A percentile compares a stretch with the other conserved stretches of the same genome.
These are phyloP conservation scores for Uromyces viciae-fabae DNA, from an alignment of 1,284 basidiomycete species.

Conservation along the genomic window DNA sequence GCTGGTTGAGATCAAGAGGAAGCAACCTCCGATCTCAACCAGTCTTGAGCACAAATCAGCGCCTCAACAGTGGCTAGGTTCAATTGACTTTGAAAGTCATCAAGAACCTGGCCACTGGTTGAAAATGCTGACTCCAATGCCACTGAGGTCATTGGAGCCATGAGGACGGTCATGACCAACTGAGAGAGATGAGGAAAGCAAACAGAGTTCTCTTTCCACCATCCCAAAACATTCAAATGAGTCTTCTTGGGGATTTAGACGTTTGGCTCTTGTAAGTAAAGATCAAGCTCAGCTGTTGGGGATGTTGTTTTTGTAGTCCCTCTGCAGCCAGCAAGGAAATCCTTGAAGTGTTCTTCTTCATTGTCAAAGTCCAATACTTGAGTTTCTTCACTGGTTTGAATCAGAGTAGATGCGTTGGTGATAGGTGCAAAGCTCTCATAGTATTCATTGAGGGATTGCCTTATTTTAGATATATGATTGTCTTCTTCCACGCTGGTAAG, in stretches of 20 bases:
- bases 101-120: neutral
- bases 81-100: neutral
- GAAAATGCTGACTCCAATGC: neutral
- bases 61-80: neutral
- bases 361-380: neutral
- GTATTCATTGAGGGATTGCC: neutral
- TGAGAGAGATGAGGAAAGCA: neutral
- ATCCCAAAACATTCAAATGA: neutral
- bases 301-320: neutral
- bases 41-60: neutral
- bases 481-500: neutral
- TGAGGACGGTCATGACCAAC: neutral
- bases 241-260: neutral
- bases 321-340: neutral
- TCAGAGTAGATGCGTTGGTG: neutral
- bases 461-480: no score
- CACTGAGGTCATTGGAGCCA: neutral
- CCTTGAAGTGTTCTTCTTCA: neutral
- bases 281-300: neutral
- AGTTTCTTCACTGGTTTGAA: neutral
- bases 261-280: neutral
- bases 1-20: no score
- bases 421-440: neutral
- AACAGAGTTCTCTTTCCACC: neutral
- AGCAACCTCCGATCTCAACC: neutral